Conservation (phyloP, 2,329 filamentous ascomycete species). For the Phaeosphaeriaceae sp. region DNA sequence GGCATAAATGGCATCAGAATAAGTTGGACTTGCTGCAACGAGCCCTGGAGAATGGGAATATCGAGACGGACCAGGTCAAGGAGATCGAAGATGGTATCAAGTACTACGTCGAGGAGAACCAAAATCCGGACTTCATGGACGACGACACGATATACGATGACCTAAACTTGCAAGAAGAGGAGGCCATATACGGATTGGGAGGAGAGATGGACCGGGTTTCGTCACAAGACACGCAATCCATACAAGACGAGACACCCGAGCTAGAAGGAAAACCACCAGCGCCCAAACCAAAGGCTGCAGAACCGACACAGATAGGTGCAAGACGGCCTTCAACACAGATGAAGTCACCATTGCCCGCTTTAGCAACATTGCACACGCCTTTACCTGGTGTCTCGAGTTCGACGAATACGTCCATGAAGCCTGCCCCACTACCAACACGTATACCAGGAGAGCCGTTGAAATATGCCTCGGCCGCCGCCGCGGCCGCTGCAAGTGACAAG, state of each 20-base stretch:
- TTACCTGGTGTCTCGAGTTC: conserved; percentile 67
- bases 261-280: conserved; percentile 55
- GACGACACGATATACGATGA: conserved; percentile 97
- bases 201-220: conserved; percentile 85
- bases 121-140: conserved; percentile 88
- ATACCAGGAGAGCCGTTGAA: conserved; percentile 90
- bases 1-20: conserved; percentile 94
- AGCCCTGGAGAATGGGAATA: conserved; percentile 88
- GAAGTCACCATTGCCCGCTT: conserved; percentile 91
- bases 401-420: conserved; percentile 79
- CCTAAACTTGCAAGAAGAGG: conserved; percentile 88
- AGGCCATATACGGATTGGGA: conserved; percentile 82
- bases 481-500: conserved; percentile 89
- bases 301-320: conserved; percentile 62
- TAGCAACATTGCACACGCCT: conserved; percentile 86
- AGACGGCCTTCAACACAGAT: conserved; percentile 86
- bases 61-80: conserved; percentile 85
- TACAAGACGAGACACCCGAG: conserved; percentile 84
- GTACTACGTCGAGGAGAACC: conserved; percentile 92
- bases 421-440: conserved; percentile 82
- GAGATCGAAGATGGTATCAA: conserved; percentile 91
- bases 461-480: conserved; percentile 94
- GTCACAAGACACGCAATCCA: conserved; percentile 93
- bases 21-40: conserved; percentile 91
- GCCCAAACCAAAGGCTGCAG: conserved; percentile 65